phyloP scores from a whole-genome alignment of 1,284 basidiomycete genomes.

The Macrocystidia cucumis region DNA sequence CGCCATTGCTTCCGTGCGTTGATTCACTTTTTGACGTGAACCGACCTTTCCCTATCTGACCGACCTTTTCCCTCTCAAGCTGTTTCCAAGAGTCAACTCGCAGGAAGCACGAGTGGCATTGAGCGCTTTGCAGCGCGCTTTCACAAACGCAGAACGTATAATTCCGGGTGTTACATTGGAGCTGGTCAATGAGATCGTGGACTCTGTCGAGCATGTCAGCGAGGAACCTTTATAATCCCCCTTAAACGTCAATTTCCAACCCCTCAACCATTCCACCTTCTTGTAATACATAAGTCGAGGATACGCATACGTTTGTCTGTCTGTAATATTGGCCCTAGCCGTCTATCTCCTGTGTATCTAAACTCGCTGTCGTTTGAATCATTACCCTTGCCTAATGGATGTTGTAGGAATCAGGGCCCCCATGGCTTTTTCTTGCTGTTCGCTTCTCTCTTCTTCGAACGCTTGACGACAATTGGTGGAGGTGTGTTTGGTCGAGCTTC shows the following conservation, averaged over 20 bases:
- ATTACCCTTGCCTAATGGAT: too few species aligned
- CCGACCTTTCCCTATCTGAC: too few species aligned
- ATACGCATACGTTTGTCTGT: too few species aligned
- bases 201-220: slow-evolving; percentile 86
- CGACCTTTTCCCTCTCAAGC: slow-evolving; percentile 36
- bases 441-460: slow-evolving; percentile 62
- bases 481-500: slow-evolving; percentile 50
- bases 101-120: slow-evolving; percentile 82
- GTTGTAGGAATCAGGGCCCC: too few species aligned
- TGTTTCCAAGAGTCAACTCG: slow-evolving; percentile 84
- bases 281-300: too few species aligned
- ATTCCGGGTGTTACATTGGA: slow-evolving; percentile 81
- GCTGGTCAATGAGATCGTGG: slow-evolving; percentile 80
- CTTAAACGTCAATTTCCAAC: slow-evolving; percentile 2
- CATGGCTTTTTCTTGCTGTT: slow-evolving; percentile 56
- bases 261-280: too few species aligned
- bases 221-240: slow-evolving; percentile 38
- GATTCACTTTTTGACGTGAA: slow-evolving; percentile 5
- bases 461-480: slow-evolving; percentile 67
- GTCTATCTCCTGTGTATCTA: too few species aligned
- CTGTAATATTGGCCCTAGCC: too few species aligned
- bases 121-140: slow-evolving; percentile 79
- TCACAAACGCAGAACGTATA: slow-evolving; percentile 86
- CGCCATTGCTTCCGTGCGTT: slow-evolving; percentile 82
- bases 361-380: too few species aligned